Conservation (phyloP, 169 alveolate genomes). For the Plasmodium reichenowi region DNA sequence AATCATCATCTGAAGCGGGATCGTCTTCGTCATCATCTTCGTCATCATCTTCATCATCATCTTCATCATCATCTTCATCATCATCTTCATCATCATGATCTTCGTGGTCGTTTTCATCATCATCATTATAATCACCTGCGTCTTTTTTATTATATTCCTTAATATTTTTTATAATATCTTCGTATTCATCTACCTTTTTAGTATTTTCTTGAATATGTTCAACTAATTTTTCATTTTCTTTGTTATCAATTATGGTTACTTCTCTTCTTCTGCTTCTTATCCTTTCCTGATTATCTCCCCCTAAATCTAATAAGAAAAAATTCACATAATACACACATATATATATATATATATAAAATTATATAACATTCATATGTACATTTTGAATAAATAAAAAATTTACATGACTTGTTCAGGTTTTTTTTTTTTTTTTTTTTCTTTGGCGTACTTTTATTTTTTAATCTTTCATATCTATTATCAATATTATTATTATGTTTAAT, state of each 20-base stretch:
- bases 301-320: conserved; percentile 11
- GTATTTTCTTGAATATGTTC: conserved; percentile 5
- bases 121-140: neutral
- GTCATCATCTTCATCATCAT: conserved; percentile 11
- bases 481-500: neutral
- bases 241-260: conserved; percentile 22
- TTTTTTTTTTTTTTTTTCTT: conserved; percentile 5
- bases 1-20: conserved; percentile 2
- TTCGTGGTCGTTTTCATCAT: neutral
- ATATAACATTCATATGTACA: neutral
- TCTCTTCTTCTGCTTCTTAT: conserved; percentile 31
- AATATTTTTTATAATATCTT: neutral
- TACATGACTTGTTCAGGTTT: neutral
- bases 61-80: neutral
- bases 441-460: conserved; percentile 39
- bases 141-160: neutral
- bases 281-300: conserved; percentile 32
- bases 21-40: conserved; percentile 13
- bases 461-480: conserved; percentile 36
- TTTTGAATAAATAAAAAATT: neutral
- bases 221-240: conserved; percentile 2
- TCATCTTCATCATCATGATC: conserved; percentile 30
- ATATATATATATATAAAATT: neutral
- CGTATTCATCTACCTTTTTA: neutral
- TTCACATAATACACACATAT: neutral